Evolutionary conservation across 2,329 filamentous ascomycete species (phyloP).

Genomic region (Zarea fungicola): DNA sequence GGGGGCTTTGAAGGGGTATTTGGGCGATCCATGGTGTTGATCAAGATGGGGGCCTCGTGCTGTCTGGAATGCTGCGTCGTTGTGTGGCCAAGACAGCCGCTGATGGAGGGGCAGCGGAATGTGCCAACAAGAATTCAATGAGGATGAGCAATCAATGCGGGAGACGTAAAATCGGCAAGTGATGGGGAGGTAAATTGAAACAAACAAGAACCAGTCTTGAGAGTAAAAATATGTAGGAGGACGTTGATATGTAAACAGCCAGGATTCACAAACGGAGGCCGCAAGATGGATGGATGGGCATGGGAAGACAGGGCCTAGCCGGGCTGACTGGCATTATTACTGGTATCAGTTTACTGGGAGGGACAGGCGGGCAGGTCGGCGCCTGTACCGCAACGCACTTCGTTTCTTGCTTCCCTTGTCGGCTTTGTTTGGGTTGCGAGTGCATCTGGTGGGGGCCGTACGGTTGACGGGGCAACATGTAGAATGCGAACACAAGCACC

Average conservation of each 20-base stretch:
- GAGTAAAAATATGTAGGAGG: background rate
- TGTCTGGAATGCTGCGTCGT: conserved; percentile 24
- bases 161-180: no score
- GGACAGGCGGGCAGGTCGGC: no score
- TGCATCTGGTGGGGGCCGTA: background rate
- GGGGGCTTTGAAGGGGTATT: conserved; percentile 49
- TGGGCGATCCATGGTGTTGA: conserved; percentile 42
- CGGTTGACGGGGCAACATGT: conserved; percentile 12
- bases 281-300: background rate
- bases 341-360: no score
- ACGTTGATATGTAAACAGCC: background rate
- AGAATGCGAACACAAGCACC: no score
- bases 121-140: background rate
- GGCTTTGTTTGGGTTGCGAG: conserved; percentile 7
- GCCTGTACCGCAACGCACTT: background rate
- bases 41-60: conserved; percentile 5
- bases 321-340: background rate
- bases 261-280: background rate
- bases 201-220: conserved; percentile 8
- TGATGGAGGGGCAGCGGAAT: conserved; percentile 8
- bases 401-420: conserved; percentile 1
- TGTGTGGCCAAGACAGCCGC: conserved; percentile 9
- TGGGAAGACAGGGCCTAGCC: background rate
- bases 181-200: background rate
- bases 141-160: background rate